These are phyloP conservation scores for Colletotrichum destructivum DNA, from an alignment of 2,329 filamentous ascomycete genomes.

Conservation along the genomic window DNA sequence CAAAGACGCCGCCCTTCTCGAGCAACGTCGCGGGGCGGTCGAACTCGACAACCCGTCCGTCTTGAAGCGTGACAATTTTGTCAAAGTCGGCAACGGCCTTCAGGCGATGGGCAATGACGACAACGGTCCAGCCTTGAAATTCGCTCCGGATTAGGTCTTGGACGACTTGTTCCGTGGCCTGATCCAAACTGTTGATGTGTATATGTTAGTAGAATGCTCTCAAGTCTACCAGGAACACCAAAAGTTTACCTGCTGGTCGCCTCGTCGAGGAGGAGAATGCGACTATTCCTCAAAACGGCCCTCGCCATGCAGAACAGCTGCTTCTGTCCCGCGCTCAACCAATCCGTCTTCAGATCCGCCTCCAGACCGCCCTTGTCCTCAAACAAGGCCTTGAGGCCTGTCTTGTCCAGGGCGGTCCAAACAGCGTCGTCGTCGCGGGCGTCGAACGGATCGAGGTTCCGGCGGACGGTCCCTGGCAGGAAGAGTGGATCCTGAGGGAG, in stretches of 20 bases:
- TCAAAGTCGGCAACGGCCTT: slow-evolving; percentile 67
- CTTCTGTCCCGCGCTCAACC: slow-evolving; percentile 52
- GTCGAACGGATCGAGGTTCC: slow-evolving; percentile 63
- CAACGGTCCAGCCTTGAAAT: slow-evolving; percentile 62
- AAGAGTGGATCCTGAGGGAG: slow-evolving; percentile 68
- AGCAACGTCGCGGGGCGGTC: slow-evolving; percentile 18
- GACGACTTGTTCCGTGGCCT: slow-evolving; percentile 51
- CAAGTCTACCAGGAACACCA: slow-evolving; percentile 21
- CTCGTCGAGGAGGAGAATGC: slow-evolving; percentile 54
- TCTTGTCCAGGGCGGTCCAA: slow-evolving; percentile 60
- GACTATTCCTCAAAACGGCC: slow-evolving; percentile 49
- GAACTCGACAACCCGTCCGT: slow-evolving; percentile 29
- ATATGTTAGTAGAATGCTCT: slow-evolving; percentile 37
- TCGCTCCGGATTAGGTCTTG: slow-evolving; percentile 49
- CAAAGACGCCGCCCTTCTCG: slow-evolving; percentile 10
- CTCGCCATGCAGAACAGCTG: slow-evolving; percentile 53
- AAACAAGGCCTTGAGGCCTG: slow-evolving; percentile 61
- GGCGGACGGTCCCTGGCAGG: slow-evolving; percentile 62
- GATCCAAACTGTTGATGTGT: slow-evolving; percentile 48
- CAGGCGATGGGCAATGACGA: slow-evolving; percentile 58
- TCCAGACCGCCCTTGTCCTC: slow-evolving; percentile 56
- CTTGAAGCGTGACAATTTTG: slow-evolving; percentile 53
- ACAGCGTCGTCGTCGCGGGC: slow-evolving; percentile 58
- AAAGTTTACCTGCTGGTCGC: slow-evolving; percentile 53
- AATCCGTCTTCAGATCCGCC: slow-evolving; percentile 50